Conservation (phyloP, 2,329 filamentous ascomycete genomes). For the Calonectria ilicicola region DNA sequence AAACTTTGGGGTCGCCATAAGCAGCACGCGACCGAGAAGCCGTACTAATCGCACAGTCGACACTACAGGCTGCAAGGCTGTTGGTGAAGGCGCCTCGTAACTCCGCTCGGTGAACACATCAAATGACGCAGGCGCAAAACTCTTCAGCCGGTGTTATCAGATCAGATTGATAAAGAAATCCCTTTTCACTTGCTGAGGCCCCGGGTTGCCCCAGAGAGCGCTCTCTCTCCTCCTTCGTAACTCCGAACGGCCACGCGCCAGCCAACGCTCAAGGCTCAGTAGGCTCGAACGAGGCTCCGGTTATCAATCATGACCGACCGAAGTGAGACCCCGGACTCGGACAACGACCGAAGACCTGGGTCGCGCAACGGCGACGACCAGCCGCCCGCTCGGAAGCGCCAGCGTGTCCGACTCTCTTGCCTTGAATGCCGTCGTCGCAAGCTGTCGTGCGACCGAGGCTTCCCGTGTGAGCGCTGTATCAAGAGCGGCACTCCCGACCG, state of each 20-base stretch:
- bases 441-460: constrained; percentile 71
- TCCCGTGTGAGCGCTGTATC: constrained; percentile 72
- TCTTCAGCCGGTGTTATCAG: constrained; percentile 49
- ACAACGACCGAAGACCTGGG: constrained; percentile 43
- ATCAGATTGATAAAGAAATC: constrained; percentile 56
- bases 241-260: constrained; percentile 47
- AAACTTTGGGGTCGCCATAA: neutral
- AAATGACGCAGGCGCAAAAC: constrained; percentile 33
- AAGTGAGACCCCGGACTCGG: constrained; percentile 55
- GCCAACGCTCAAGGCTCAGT: constrained; percentile 28
- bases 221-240: constrained; percentile 47
- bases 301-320: constrained; percentile 47
- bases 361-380: constrained; percentile 48
- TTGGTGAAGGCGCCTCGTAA: constrained; percentile 39
- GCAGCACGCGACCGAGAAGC: neutral
- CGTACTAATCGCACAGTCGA: neutral
- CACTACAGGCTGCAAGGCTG: neutral
- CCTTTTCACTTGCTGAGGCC: constrained; percentile 44
- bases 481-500: constrained; percentile 71
- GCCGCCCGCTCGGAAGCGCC: constrained; percentile 64
- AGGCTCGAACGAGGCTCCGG: constrained; percentile 14
- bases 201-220: constrained; percentile 35
- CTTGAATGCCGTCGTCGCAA: constrained; percentile 71
- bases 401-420: constrained; percentile 70
- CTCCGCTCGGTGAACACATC: constrained; percentile 47